These are phyloP conservation scores for Talaromyces adpressus DNA, from an alignment of 495 filamentous ascomycete genomes.

Conservation along the genomic window DNA sequence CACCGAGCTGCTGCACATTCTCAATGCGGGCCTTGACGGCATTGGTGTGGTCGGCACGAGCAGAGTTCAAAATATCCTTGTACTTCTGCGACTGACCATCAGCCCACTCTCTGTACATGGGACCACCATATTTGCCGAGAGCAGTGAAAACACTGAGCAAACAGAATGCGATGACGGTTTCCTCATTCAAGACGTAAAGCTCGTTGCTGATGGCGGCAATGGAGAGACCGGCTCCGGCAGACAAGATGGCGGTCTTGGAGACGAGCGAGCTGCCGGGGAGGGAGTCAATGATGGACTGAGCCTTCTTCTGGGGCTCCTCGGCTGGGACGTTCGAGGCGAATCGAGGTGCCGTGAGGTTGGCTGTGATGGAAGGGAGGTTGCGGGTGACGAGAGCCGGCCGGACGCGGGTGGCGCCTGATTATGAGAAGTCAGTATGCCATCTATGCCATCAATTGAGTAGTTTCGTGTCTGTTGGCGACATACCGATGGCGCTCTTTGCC, in stretches of 20 bases:
- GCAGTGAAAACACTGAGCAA: constrained; percentile 84
- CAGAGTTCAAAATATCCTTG: constrained; percentile 85
- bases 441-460: constrained; percentile 11
- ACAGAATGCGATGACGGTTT: constrained; percentile 84
- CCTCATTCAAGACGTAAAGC: constrained; percentile 98
- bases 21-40: constrained; percentile 91
- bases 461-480: constrained; percentile 27
- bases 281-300: constrained; percentile 87
- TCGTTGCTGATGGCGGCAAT: constrained; percentile 98
- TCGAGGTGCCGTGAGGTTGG: constrained; percentile 56
- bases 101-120: constrained; percentile 88
- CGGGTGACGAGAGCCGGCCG: constrained; percentile 67
- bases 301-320: constrained; percentile 85
- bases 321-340: constrained; percentile 69
- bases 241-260: constrained; percentile 94
- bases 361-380: constrained; percentile 62
- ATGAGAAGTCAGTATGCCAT: constrained; percentile 20
- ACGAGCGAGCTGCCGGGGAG: constrained; percentile 78
- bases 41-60: constrained; percentile 86
- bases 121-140: constrained; percentile 85
- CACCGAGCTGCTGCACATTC: constrained; percentile 83
- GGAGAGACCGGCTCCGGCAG: constrained; percentile 80
- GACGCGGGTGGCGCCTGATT: constrained; percentile 81
- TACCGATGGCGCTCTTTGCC: constrained; percentile 86
- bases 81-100: constrained; percentile 79